phyloP scores from a whole-genome alignment of 2,329 filamentous ascomycete species.

The Colletotrichum plurivorum region DNA sequence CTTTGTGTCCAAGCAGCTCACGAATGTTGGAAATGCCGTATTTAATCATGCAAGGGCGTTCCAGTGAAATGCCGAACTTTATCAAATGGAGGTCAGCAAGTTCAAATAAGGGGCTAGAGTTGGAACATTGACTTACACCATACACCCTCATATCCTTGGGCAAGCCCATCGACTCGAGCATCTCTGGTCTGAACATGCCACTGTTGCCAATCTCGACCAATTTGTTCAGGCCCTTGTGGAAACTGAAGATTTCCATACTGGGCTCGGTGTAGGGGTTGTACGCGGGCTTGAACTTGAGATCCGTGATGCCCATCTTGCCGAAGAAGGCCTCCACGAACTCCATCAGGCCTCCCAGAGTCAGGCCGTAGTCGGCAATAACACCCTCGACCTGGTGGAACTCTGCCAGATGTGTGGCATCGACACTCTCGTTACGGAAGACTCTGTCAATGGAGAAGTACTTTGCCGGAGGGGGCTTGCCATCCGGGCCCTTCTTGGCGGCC shows the following conservation, averaged over 20 bases:
- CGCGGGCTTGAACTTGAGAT: constrained; percentile 94
- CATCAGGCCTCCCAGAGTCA: constrained; percentile 93
- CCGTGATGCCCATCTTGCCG: constrained; percentile 89
- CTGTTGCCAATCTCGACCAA: constrained; percentile 98
- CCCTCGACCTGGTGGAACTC: constrained; percentile 99
- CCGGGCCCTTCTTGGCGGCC: constrained; percentile 83
- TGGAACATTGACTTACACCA: constrained; percentile 71
- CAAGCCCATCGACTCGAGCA: constrained; percentile 95
- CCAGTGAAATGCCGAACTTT: constrained; percentile 79
- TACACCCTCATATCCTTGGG: constrained; percentile 94
- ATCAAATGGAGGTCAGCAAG: not conserved
- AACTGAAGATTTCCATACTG: constrained; percentile 98
- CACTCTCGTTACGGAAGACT: constrained; percentile 97
- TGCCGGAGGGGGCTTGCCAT: constrained; percentile 76
- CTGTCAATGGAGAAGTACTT: constrained; percentile 99
- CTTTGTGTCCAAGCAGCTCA: constrained; percentile 94
- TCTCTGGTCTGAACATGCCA: constrained; percentile 98
- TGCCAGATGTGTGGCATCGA: constrained; percentile 95
- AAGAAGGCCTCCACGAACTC: constrained; percentile 97
- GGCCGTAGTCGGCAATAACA: constrained; percentile 95
- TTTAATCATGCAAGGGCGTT: constrained; percentile 98
- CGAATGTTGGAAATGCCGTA: constrained; percentile 91
- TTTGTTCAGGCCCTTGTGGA: constrained; percentile 89
- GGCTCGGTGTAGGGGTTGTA: constrained; percentile 98
- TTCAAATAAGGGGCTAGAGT: not conserved